Conservation (phyloP, 257 asterid genomes). For the Lavandula angustifolia region DNA sequence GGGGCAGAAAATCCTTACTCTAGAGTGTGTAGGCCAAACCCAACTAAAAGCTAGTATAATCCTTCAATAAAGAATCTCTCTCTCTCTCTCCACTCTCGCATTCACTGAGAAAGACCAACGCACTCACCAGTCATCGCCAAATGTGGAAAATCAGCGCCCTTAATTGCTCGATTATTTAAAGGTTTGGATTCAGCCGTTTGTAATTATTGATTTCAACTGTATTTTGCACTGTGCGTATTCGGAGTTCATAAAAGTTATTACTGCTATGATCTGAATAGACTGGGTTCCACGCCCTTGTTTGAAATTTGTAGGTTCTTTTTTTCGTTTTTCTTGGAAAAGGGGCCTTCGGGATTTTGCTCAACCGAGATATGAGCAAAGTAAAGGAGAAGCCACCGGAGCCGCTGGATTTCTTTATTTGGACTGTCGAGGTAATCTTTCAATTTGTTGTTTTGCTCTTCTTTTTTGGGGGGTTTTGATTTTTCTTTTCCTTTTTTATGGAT, state of each 20-base stretch:
- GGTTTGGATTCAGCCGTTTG: constrained; percentile 31
- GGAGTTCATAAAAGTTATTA: constrained; percentile 5
- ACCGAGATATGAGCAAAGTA: constrained; percentile 61
- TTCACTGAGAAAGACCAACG: constrained; percentile 28
- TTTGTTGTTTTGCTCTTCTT: neutral
- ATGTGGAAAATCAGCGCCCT: neutral
- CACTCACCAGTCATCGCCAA: constrained; percentile 29
- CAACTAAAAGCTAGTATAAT: neutral
- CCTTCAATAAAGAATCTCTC: constrained; percentile 8
- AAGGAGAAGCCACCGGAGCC: constrained; percentile 84
- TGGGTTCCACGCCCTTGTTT: constrained; percentile 24
- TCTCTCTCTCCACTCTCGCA: constrained; percentile 16
- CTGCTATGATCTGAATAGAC: constrained; percentile 40
- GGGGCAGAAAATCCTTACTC: too few species aligned
- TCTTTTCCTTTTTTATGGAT: constrained; percentile 2
- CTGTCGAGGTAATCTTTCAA: constrained; percentile 65
- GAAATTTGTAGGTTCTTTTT: constrained; percentile 18
- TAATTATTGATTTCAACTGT: constrained; percentile 40
- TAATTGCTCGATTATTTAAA: neutral
- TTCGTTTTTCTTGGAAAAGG: constrained; percentile 8
- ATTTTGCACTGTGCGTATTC: constrained; percentile 12
- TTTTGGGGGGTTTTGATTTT: constrained; percentile 13
- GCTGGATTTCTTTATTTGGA: constrained; percentile 90
- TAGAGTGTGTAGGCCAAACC: too few species aligned
- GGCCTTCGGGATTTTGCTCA: constrained; percentile 29